Percentiles rank a stretch among this genome's conserved stretches.
Evolutionary conservation across 1,284 basidiomycete genomes (phyloP).

Genomic region (Cryptococcus sp.): DNA sequence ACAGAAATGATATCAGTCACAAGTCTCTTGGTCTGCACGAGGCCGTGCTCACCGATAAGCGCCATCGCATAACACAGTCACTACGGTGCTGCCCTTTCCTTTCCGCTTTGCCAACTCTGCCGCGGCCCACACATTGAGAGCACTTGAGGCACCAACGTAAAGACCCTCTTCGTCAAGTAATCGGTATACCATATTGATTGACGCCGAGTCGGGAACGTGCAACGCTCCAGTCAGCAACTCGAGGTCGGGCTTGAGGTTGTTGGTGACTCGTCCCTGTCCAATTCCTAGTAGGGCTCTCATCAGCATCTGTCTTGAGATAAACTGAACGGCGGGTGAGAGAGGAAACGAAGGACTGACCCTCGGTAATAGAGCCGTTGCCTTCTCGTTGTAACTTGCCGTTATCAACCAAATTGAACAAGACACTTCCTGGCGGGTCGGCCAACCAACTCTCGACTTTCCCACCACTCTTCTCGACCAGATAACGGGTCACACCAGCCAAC

Average conservation of each 20-base stretch:
- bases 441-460: slow-evolving; percentile 89
- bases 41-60: slow-evolving; percentile 67
- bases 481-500: slow-evolving; percentile 83
- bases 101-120: slow-evolving; percentile 82
- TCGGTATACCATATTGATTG: slow-evolving; percentile 91
- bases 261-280: slow-evolving; percentile 95
- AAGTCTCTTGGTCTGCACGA: not conserved
- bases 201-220: slow-evolving; percentile 83
- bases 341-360: slow-evolving; percentile 63
- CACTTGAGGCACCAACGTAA: slow-evolving; percentile 94
- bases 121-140: slow-evolving; percentile 93
- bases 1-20: not conserved
- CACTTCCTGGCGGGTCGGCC: slow-evolving; percentile 94
- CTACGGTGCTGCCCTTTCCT: slow-evolving; percentile 75
- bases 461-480: slow-evolving; percentile 77
- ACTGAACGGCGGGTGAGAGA: too few species aligned
- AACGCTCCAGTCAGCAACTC: slow-evolving; percentile 77
- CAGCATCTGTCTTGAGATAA: not conserved
- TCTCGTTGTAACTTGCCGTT: slow-evolving; percentile 77
- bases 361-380: slow-evolving; percentile 87
- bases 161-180: slow-evolving; percentile 89
- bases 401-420: slow-evolving; percentile 81
- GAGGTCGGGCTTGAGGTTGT: slow-evolving; percentile 86
- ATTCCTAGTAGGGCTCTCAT: slow-evolving; percentile 64
- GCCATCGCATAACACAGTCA: slow-evolving; percentile 90